A percentile compares a stretch with the other conserved stretches of the same genome.
Evolutionary conservation across 2,329 filamentous ascomycete genomes (phyloP).

Genomic region (Epichloe elymi): DNA sequence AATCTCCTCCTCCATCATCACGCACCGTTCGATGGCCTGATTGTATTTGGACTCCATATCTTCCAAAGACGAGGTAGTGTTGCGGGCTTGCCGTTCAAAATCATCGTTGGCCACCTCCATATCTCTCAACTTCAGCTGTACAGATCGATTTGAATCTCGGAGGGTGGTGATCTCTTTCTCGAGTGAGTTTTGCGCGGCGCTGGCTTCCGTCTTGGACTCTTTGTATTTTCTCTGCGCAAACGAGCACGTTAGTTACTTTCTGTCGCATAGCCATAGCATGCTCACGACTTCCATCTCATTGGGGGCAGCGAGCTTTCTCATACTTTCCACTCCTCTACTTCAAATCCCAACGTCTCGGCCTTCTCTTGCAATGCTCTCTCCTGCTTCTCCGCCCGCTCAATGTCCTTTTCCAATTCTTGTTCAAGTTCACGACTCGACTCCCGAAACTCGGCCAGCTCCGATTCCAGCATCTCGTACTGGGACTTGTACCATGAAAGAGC

Average conservation of each 20-base stretch:
- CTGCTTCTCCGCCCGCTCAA: constrained; percentile 88
- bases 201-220: constrained; percentile 82
- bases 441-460: constrained; percentile 87
- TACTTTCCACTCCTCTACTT: constrained; percentile 98
- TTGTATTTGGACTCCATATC: constrained; percentile 97
- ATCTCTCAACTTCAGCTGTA: constrained; percentile 77
- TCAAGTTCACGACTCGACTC: constrained; percentile 89
- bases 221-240: constrained; percentile 73
- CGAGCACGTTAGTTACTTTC: constrained; percentile 4
- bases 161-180: constrained; percentile 94
- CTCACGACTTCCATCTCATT: background rate
- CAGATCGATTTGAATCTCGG: constrained; percentile 67
- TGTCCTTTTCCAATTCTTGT: constrained; percentile 86
- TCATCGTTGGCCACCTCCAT: constrained; percentile 98
- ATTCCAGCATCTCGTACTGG: constrained; percentile 86
- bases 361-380: constrained; percentile 78
- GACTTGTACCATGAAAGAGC: constrained; percentile 88
- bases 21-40: constrained; percentile 76
- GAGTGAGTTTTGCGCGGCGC: constrained; percentile 66
- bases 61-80: constrained; percentile 90
- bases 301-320: constrained; percentile 15
- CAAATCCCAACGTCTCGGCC: constrained; percentile 70
- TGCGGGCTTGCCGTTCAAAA: constrained; percentile 89
- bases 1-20: constrained; percentile 92
- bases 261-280: no score